Evolutionary conservation across 768 basidiomycete genomes (phyloP).

Genomic region (Amanita inopinata): DNA sequence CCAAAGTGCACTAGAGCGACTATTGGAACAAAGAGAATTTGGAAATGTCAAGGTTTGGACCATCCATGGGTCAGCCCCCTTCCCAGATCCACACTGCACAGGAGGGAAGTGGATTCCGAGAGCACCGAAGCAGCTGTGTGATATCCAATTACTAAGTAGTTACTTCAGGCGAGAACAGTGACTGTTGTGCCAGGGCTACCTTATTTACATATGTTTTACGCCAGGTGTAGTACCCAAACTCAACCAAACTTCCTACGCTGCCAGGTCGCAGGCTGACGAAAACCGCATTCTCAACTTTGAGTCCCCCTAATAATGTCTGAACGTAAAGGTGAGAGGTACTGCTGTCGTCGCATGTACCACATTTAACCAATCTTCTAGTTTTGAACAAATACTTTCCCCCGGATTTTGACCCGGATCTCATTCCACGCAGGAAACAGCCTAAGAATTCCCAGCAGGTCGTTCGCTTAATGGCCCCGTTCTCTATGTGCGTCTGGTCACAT

Average conservation of each 20-base stretch:
- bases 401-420: constrained; percentile 96
- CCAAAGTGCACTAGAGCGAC: constrained; percentile 76
- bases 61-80: constrained; percentile 42
- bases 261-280: not conserved
- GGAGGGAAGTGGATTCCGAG: too few species aligned
- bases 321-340: constrained; percentile 51
- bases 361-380: constrained; percentile 32
- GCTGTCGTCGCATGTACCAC: not conserved
- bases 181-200: too few species aligned
- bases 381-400: constrained; percentile 96
- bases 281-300: constrained; percentile 9
- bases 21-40: constrained; percentile 81
- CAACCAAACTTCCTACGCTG: too few species aligned
- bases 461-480: constrained; percentile 98
- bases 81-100: too few species aligned
- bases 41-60: constrained; percentile 82
- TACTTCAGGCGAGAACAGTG: too few species aligned
- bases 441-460: constrained; percentile 97
- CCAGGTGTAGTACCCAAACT: too few species aligned
- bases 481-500: constrained; percentile 53
- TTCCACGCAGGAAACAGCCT: constrained; percentile 80
- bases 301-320: constrained; percentile 55
- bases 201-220: too few species aligned
- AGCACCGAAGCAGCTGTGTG: too few species aligned
- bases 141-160: too few species aligned